These are phyloP conservation scores for Bothriochloa decipiens DNA, from an alignment of 176 grass and related monocot species.

Conservation along the genomic window DNA sequence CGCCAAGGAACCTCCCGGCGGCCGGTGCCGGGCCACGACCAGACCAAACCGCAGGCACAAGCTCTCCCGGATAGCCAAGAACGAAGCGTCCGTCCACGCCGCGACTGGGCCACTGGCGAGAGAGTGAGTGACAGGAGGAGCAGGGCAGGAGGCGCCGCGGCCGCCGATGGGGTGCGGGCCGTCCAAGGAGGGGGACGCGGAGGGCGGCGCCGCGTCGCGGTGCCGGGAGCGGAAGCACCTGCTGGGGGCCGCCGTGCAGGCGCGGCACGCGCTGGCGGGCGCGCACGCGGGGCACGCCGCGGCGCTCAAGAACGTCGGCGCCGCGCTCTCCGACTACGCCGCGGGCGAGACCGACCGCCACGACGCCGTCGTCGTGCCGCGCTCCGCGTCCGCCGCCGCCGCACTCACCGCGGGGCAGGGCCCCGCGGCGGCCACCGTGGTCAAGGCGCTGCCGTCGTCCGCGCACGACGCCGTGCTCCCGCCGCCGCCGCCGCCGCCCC, in stretches of 20 bases:
- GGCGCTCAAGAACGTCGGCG: slow-evolving; percentile 69
- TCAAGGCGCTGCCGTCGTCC: slow-evolving; percentile 47
- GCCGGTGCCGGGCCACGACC: not conserved
- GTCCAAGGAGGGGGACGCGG: slow-evolving; percentile 62
- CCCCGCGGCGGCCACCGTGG: not conserved
- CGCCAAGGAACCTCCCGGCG: slow-evolving; percentile 21
- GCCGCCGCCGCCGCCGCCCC: slow-evolving; percentile 34
- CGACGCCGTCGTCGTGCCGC: not conserved
- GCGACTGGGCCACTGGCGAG: not conserved
- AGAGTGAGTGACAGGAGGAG: not conserved
- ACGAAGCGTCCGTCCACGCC: no score
- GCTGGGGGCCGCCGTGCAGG: slow-evolving; percentile 48
- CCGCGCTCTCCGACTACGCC: slow-evolving; percentile 75
- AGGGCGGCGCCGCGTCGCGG: slow-evolving; percentile 52
- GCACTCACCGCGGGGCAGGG: not conserved
- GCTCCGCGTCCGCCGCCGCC: slow-evolving; percentile 43
- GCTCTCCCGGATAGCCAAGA: no score
- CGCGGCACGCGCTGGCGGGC: slow-evolving; percentile 53
- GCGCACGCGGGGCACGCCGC: slow-evolving; percentile 68
- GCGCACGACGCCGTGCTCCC: slow-evolving; percentile 20
- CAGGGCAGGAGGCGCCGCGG: not conserved
- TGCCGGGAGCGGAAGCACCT: slow-evolving; percentile 72
- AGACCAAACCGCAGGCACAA: no score
- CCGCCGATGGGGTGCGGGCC: slow-evolving; percentile 66
- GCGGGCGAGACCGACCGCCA: slow-evolving; percentile 23